A percentile compares a stretch with the other conserved stretches of the same genome.
Evolutionary conservation across 139 green algal genomes (phyloP).

Genomic region (Tetraselmis chui): DNA sequence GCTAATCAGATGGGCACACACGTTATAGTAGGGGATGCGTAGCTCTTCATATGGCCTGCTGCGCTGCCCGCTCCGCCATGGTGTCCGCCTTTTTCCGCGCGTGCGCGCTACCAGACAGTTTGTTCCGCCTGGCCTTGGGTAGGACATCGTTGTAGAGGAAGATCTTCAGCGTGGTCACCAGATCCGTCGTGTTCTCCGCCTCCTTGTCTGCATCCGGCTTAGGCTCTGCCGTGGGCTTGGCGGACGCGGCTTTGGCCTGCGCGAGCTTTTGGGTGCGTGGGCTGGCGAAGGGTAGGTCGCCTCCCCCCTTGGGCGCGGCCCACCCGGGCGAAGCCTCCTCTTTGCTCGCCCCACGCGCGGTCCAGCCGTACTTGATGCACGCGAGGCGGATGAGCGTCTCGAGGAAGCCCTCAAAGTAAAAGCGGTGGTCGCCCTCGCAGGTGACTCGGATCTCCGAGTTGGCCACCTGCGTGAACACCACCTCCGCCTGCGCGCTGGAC

Average conservation of each 20-base stretch:
- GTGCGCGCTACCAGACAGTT: background rate
- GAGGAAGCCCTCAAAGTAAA: background rate
- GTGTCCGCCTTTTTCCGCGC: background rate
- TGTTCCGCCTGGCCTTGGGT: background rate
- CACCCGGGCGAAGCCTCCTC: background rate
- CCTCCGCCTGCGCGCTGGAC: background rate
- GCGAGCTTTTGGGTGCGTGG: background rate
- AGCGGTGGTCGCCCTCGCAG: background rate
- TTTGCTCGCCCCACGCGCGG: background rate
- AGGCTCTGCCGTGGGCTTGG: background rate
- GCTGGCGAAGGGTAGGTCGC: background rate
- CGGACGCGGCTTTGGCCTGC: background rate
- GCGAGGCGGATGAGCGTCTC: background rate
- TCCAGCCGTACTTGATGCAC: background rate
- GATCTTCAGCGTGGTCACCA: background rate
- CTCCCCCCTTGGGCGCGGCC: too few species aligned
- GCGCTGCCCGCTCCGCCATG: background rate
- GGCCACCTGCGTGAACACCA: background rate
- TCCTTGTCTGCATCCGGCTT: background rate
- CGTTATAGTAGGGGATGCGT: too few species aligned
- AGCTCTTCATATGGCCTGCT: too few species aligned
- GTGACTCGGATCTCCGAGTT: background rate
- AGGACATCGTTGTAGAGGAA: background rate
- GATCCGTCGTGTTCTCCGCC: background rate
- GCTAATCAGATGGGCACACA: too few species aligned